Evolutionary conservation across 2,329 filamentous ascomycete species (phyloP), one percentile per base, ranked within the genome.

Genomic region (Penicillium sp.): DNA sequence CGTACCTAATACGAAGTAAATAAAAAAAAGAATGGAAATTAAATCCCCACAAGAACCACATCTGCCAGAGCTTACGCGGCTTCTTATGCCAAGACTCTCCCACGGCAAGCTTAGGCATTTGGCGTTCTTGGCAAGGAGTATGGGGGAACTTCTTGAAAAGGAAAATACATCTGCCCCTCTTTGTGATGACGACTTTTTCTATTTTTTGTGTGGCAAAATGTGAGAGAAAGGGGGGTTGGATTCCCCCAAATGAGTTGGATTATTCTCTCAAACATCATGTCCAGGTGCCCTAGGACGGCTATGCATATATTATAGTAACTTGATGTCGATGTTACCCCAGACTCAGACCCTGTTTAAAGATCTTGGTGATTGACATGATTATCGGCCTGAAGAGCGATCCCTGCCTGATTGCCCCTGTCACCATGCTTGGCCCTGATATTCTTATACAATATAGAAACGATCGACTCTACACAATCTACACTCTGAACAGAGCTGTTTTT

Each of bases 91-190:
- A 65, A 65, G 63, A 22, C 56, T 28, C n/a, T 35, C 50, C 44
- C 60, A 56, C 56, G 40, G 56, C 57, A 59, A 64, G 63, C 63
- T 65, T 65, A 65, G 63, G 61, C 60, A 65, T 64, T 63, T 62
- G 51, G 56, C 58, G 57, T 44, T 40, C 59, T 65, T 65, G 61
- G 63, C 61, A 58, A n/a, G 30, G 30, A 33, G 22, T 22, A 22
- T 5, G 12, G 14, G 22, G 22, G 22, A 22, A 22, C 22, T 22
- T 22, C 22, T 22, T 4, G 22, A 22, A 4, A 22, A 4, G 22
- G 22, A 22, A 22, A 22, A 22, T 22, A 22, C 22, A 22, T 22
- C 22, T 53, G 46, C 52, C 46, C 52, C 53, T 55, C 47, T 31
- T 45, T 55, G 19, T 22, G 44, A 49, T 54, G 51, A 54, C 51